Evolutionary conservation across 805 yeast species (phyloP), one percentile per base, ranked within the genome.

Genomic region (Starmerella bacillaris): DNA sequence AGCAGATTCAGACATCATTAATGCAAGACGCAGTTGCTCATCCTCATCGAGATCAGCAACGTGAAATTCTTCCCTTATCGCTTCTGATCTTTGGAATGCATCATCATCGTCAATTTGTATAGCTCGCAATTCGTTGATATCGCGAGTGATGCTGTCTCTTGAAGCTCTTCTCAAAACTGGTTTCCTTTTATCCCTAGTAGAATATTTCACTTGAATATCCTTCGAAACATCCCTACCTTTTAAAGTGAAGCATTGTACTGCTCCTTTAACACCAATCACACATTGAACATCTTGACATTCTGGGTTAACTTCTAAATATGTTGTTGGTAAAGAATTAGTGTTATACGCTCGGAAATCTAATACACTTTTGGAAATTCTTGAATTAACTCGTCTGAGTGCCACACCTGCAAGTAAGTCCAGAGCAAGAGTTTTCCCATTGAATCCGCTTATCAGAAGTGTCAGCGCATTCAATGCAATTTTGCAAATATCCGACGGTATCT

Each of bases 11-110:
- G n/a, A n/a, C 21, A 54, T 44, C 47, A 51, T 43, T 35, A 53
- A 16, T 3, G 59, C 59, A 31, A 50, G 49, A 21, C 46, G 46
- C 21, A 53, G 22, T 35, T 51, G 55, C 30, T 54, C 59, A 14
- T 50, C 54, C 26, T 54, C 57, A 4, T 43, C 46, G 32, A 51
- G 29, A 5, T 40, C 42, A 4, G 37, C 45, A 11, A 43, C 28
- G 5, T 22, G 33, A 35, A 27, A 45, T 8, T 36, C 27, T 18
- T 44, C 45, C 3, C 46, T 38, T 8, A 38, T 22, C 7, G 21
- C 38, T 12, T 35, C 19, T 38, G 43, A 7, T 39, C 39, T 12
- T 31, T 32, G 30, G 9, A 43, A 48, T 14, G 42, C 50, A 12
- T 50, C 51, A 15, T 40, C 36, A n/a, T 31, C 35, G 39, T 46